Base-by-base conservation (phyloP, 1,284 basidiomycete genomes). In the Salmacisia buchloeana region DNA sequence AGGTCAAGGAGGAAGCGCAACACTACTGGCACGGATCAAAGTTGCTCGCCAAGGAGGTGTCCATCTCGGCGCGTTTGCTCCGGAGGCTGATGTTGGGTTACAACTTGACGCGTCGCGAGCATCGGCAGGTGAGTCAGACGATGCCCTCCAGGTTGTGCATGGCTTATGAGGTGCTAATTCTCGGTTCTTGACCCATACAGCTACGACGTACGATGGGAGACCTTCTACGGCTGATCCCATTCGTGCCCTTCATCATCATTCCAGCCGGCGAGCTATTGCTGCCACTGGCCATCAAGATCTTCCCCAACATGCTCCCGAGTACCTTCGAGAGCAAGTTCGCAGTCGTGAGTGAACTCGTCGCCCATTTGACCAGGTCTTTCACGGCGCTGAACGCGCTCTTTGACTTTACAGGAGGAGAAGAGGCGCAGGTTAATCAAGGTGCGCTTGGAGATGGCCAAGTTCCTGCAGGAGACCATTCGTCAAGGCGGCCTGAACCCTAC, bases 241-340 rank as follows among this genome's bases (percentile, higher is more conserved):
- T 99, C 81, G 87, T 91, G 12, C 91, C 93, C 59, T 97, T 99
- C 82, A 81, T 99, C 65, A 85, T 97, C 74, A 91, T 99, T 9
- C 94, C 96, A 1, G 97, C 97, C 84, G 97, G 97, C 91, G 96
- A 99, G 80, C 80, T 99, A 27, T 84, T 99, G n/a, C 86, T 99
- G 1, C 94, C 96, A 2, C 91, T 98, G 36, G 93, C 93, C 0
- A 85, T 99, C 73, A 96, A 94, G 81, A 83, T 99, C 58, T 99
- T 99, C 86, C 94, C 94, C 29, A 97, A 92, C 82, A 97, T 98
- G 92, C 86, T 98, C 3, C 96, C 94, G 0, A 94, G 91, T 1
- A 99, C 94, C 0, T 99, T 99, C 68, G 93, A 97, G 81, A 94
- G 97, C 83, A 94, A 97, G 81, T 96, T 90, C 60, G 75, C 76